Percentiles rank a stretch among this genome's conserved stretches.
phyloP scores from a whole-genome alignment of 1,284 basidiomycete genomes.

The Irpex rosettiformis region DNA sequence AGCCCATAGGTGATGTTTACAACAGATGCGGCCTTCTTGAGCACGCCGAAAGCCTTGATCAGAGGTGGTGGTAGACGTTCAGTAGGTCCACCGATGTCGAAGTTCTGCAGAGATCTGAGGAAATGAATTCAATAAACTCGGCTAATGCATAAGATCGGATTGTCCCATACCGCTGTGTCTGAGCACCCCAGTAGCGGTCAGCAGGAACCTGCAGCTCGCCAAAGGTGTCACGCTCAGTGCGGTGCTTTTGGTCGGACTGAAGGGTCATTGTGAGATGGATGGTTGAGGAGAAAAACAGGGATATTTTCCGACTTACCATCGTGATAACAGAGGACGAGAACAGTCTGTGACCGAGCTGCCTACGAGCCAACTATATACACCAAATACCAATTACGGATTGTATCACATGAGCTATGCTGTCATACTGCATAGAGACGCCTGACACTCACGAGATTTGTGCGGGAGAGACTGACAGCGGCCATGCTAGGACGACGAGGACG shows the following conservation, averaged over 20 bases:
- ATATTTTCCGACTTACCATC: constrained; percentile 38
- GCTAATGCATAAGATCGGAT: no score
- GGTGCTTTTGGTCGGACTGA: constrained; percentile 47
- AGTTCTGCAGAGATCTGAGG: constrained; percentile 88
- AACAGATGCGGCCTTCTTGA: constrained; percentile 96
- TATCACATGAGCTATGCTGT: constrained; percentile 33
- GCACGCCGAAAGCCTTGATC: constrained; percentile 96
- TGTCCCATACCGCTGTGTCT: constrained; percentile 82
- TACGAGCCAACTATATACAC: constrained; percentile 26
- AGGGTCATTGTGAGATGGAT: background rate
- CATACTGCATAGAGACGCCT: constrained; percentile 5
- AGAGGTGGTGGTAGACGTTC: constrained; percentile 93
- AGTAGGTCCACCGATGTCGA: constrained; percentile 94
- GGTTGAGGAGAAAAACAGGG: background rate
- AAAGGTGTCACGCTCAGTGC: constrained; percentile 83
- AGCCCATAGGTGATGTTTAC: constrained; percentile 93
- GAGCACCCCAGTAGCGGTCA: constrained; percentile 97
- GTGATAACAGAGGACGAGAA: constrained; percentile 36
- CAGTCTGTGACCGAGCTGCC: constrained; percentile 23
- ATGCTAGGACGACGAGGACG: constrained; percentile 14
- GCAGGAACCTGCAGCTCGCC: constrained; percentile 92
- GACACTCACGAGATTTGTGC: constrained; percentile 27
- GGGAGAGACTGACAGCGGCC: constrained; percentile 27
- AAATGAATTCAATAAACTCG: constrained; percentile 3
- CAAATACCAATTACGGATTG: constrained; percentile 16